Evolutionary conservation across 2,329 filamentous ascomycete species (phyloP), one percentile per base, ranked within the genome.

Genomic region (Tolypocladium ophioglossoides): DNA sequence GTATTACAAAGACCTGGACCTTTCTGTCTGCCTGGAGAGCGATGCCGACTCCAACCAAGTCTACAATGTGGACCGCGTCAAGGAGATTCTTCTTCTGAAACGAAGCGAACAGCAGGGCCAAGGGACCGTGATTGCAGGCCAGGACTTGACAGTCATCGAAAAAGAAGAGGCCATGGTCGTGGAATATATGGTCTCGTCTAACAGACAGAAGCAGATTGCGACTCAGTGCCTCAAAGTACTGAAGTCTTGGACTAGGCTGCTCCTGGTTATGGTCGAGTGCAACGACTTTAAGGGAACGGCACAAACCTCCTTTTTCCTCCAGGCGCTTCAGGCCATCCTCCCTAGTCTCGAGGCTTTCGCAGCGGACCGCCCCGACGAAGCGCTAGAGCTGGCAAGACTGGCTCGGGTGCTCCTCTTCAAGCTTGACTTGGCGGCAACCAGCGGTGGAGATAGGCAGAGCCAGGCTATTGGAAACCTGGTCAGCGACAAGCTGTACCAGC

Each of bases 401-500:
- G 84, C 86, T 12, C 84, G 85, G 64, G 78, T 85, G 22, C 73
- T 94, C 2, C 76, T 91, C 4, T 87, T 84, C 65, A 83, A 86
- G 66, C 74, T 94, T 62, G 81, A 91, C 67, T 74, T 85, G 70
- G 68, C 69, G 6, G 63, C 68, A 22, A 56, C 68, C 1, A 61
- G 62, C n/a, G 57, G 57, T 10, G 65, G 68, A 14, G 75, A 81
- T 57, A 72, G 72, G 53, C 65, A 74, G 49, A 73, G 69, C 56
- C 67, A 69, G 51, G 72, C 73, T 4, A 74, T 80, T 54, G 80
- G 86, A 38, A 89, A 90, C 66, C 78, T 92, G 30, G 84, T 94
- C 37, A 88, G 90, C 65, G 92, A 97, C 67, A 89, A 94, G 64
- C 78, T 97, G 0, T 91, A 91, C 65, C 87, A 96, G 65, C 80